Base-by-base conservation (phyloP, 306 rosid species). In the Prunus salicina region DNA sequence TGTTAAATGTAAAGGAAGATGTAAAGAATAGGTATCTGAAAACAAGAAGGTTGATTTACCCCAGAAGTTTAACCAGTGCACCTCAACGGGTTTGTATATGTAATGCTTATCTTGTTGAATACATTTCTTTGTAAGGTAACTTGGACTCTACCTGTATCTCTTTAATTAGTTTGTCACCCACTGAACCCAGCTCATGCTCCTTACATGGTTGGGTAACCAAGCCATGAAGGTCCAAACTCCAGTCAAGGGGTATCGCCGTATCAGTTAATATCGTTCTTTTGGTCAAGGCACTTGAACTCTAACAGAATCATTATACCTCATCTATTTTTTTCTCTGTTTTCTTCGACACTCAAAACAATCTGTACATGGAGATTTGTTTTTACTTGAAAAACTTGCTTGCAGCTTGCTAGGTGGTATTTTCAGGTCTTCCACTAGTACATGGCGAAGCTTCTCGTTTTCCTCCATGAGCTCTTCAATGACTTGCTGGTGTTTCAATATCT, bases 401-500 rank as follows among this genome's bases (percentile, higher is more conserved):
- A 95, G 88, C 89, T 87, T 92, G 86, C 87, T 73, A 60, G 90
- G 78, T 41, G 99, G 87, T 79, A 92, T 57, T 83, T 89, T 92
- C 83, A 96, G 86, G 82, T 89, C 99, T 75, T 92, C 96, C 63
- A 87, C 60, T 15, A 96, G 88, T 84, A 92, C 79, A 19, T 81
- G 90, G 38, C 91, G 93, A 86, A 96, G 98, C 88, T 82, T 91
- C 82, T 91, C 84, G 64, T 90, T 96, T 84, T 92, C 99, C 85
- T 92, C 93, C 79, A 73, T 78, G 30, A 96, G 96, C 67, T 92
- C 93, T 75, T 96, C 96, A 67, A 96, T 96, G 20, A 89, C 79
- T 88, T 85, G 86, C 81, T 96, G 99, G 87, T 96, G 99, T 78
- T 84, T 91, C 82, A 96, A 65, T 50, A 96, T 93, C 98, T 96